These are phyloP conservation scores for Penicillium sp. DNA, from an alignment of 2,329 filamentous ascomycete species.

Conservation along the genomic window DNA sequence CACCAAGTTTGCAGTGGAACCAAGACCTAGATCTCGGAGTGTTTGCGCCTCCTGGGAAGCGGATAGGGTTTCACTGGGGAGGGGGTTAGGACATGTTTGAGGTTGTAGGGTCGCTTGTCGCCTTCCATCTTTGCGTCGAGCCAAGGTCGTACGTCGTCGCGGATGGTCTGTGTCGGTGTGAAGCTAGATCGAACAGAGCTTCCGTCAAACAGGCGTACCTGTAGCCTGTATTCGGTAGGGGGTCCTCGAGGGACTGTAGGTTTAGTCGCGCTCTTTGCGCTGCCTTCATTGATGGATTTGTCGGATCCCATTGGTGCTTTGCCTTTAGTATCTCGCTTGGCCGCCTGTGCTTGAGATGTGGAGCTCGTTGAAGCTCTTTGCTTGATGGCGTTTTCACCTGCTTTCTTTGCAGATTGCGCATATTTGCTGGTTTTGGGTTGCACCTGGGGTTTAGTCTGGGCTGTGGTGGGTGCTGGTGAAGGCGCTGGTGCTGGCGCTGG, in stretches of 20 bases:
- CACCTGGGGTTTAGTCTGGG: constrained; percentile 11
- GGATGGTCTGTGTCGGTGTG: constrained; percentile 59
- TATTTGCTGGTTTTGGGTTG: constrained; percentile 1
- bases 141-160: constrained; percentile 68
- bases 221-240: constrained; percentile 56
- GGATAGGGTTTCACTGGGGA: constrained; percentile 70
- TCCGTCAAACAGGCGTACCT: constrained; percentile 80
- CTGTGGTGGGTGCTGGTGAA: constrained; percentile 7
- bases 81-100: constrained; percentile 76
- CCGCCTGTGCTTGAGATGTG: constrained; percentile 58
- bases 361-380: constrained; percentile 32
- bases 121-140: constrained; percentile 62
- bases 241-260: constrained; percentile 18
- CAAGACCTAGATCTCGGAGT: constrained; percentile 66
- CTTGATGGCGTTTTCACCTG: not conserved
- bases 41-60: constrained; percentile 68
- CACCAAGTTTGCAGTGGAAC: constrained; percentile 77
- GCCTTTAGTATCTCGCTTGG: constrained; percentile 51
- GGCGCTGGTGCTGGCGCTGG: constrained; percentile 9
- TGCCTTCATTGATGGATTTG: constrained; percentile 9
- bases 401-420: constrained; percentile 1
- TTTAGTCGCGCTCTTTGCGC: constrained; percentile 9
- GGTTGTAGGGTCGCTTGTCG: constrained; percentile 65
- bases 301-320: constrained; percentile 9
- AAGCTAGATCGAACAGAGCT: constrained; percentile 73